Percentiles rank a stretch among this genome's conserved stretches.
Evolutionary conservation across 83 land plant genomes (phyloP).

Genomic region (Diphasiastrum complanatum): DNA sequence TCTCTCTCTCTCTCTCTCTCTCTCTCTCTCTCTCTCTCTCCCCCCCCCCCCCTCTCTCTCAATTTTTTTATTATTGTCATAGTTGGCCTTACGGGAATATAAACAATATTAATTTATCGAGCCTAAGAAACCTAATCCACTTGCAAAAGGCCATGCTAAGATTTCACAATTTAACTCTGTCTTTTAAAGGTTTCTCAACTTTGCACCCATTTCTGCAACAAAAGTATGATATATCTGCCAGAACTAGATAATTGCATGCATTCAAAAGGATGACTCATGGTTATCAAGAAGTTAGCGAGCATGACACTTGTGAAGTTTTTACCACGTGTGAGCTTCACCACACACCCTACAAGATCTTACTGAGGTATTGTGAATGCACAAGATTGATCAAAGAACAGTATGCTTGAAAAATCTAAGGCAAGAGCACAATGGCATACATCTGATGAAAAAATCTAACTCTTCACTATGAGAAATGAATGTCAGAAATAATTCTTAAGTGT

Average conservation of each 20-base stretch:
- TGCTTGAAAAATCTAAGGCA: no score
- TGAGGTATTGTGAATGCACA: no score
- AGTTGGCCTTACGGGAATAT: constrained; percentile 57
- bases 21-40: no score
- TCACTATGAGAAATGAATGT: no score
- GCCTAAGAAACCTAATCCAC: constrained; percentile 31
- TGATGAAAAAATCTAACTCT: no score
- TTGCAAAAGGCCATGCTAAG: constrained; percentile 44
- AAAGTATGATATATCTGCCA: constrained; percentile 50
- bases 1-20: no score
- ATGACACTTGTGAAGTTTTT: background rate
- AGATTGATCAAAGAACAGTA: no score
- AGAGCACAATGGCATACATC: no score
- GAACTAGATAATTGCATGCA: constrained; percentile 11
- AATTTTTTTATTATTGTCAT: constrained; percentile 13
- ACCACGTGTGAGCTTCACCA: no score
- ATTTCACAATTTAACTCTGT: constrained; percentile 47
- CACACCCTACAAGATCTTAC: no score
- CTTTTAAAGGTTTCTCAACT: constrained; percentile 39
- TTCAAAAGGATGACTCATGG: constrained; percentile 27
- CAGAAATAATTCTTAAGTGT: no score
- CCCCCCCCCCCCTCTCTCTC: no score
- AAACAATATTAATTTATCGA: constrained; percentile 37
- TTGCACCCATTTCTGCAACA: constrained; percentile 35
- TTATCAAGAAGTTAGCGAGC: constrained; percentile 34